Evolutionary conservation across 2,329 filamentous ascomycete genomes (phyloP).

Genomic region (Epichloe gansuensis): DNA sequence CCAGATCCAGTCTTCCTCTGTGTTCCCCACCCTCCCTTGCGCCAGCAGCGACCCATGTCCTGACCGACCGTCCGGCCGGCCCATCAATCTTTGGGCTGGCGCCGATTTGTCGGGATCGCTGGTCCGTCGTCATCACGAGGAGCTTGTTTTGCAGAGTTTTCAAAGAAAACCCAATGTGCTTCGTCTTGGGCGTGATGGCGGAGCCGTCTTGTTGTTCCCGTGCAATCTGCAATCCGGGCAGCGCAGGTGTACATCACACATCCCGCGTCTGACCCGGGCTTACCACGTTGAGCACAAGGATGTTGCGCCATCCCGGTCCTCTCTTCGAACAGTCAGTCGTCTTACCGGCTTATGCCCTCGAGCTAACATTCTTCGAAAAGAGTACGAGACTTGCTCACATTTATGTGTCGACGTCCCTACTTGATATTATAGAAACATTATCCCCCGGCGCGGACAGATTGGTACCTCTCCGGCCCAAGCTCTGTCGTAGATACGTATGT

Average conservation of each 20-base stretch:
- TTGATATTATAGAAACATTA: background rate
- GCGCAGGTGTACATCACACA: background rate
- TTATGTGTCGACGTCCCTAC: background rate
- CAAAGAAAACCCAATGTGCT: too few relatives aligned
- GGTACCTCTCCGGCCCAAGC: background rate
- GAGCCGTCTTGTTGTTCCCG: background rate
- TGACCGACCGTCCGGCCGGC: background rate
- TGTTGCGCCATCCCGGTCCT: slow-evolving; percentile 1
- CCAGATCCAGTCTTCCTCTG: background rate
- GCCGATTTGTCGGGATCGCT: slow-evolving; percentile 6
- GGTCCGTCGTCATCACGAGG: background rate
- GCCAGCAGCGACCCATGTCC: background rate
- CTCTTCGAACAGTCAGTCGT: background rate
- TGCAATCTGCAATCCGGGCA: background rate
- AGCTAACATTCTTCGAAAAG: slow-evolving; percentile 2
- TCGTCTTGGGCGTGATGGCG: background rate
- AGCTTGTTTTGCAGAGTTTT: too few relatives aligned
- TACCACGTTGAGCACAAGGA: background rate
- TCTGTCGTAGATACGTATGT: background rate
- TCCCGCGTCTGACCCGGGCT: background rate
- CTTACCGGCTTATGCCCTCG: background rate
- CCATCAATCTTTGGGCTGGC: slow-evolving; percentile 1
- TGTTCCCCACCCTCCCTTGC: slow-evolving; percentile 3
- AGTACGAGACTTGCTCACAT: background rate
- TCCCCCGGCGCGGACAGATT: background rate